phyloP scores from a whole-genome alignment of 352 stramenopile genomes.

The Phytophthora colocasiae region DNA sequence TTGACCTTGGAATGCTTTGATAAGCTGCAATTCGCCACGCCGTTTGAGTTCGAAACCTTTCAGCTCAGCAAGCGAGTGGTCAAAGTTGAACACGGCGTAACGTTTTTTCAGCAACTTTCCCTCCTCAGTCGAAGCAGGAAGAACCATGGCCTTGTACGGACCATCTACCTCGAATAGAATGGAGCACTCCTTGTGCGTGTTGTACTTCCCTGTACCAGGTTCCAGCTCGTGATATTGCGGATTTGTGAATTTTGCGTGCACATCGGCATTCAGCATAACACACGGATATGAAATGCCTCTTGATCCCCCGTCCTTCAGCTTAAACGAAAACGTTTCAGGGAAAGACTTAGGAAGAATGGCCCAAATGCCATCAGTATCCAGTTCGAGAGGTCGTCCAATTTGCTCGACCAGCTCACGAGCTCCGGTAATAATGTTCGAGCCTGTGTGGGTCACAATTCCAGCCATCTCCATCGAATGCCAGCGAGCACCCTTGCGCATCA shows the following conservation, averaged over 20 bases:
- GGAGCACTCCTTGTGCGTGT: constrained; percentile 95
- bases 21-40: constrained; percentile 98
- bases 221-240: constrained; percentile 93
- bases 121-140: constrained; percentile 98
- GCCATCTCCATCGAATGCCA: constrained; percentile 99
- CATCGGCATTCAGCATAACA: constrained; percentile 99
- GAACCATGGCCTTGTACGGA: constrained; percentile 98
- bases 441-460: constrained; percentile 99
- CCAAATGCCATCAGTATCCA: constrained; percentile 99
- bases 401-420: constrained; percentile 93
- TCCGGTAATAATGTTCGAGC: constrained; percentile 98
- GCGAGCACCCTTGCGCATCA: constrained; percentile 99
- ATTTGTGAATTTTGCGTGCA: constrained; percentile 99
- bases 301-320: constrained; percentile 61
- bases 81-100: constrained; percentile 91
- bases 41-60: constrained; percentile 99
- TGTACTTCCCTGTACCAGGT: constrained; percentile 82
- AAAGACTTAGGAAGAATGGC: constrained; percentile 98
- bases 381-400: constrained; percentile 97
- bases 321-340: constrained; percentile 97
- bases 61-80: constrained; percentile 78
- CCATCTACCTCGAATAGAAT: constrained; percentile 99
- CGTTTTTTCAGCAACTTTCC: constrained; percentile 99
- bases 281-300: constrained; percentile 98
- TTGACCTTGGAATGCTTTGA: constrained; percentile 99